Evolutionary conservation across 768 basidiomycete genomes (phyloP), one percentile per base, ranked within the genome.

Genomic region (Boletus patriciae): DNA sequence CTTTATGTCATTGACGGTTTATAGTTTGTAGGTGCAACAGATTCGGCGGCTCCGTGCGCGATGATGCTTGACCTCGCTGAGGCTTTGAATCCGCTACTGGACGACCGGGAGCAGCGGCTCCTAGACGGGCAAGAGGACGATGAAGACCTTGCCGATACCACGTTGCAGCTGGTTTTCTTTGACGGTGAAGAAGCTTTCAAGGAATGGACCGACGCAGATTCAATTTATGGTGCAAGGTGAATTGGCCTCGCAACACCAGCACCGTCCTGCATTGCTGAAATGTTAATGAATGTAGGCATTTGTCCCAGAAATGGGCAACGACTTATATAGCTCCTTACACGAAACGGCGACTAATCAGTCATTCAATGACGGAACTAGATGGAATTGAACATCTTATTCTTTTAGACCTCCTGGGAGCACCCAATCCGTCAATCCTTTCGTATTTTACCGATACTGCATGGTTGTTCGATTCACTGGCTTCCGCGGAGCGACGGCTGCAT

Each of bases 111-210:
- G 43, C 74, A 80, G 52, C 78, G 83, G 31, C 60, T 88, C 7
- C 80, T 83, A 31, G 77, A 78, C 3, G 86, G 76, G 0, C 67
- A 76, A 16, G 84, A 84, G 52, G 84, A 86, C 13, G 85, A 86
- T n/a, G 91, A 92, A 42, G 89, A 92, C 51, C 75, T 86, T 15
- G 83, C 83, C 0, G 88, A 91, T 54, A 92, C 90, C 19, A 96
- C 95, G 4, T 73, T 99, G 10, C 94, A 97, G 68, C 76, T 98
- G 10, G 80, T 99, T 11, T 96, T 98, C 70, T 96, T 99, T 56
- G 97, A 99, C 65, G 97, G 97, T 3, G 97, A 99, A 73, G 97
- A 98, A 72, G 97, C 97, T 0, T 98, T 96, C 72, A 78, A 84
- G 46, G 78, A 83, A 27, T 99, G 96, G 96, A 93, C 92, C 3